Base-by-base conservation (phyloP, 768 basidiomycete species). In the Boletus sp. region DNA sequence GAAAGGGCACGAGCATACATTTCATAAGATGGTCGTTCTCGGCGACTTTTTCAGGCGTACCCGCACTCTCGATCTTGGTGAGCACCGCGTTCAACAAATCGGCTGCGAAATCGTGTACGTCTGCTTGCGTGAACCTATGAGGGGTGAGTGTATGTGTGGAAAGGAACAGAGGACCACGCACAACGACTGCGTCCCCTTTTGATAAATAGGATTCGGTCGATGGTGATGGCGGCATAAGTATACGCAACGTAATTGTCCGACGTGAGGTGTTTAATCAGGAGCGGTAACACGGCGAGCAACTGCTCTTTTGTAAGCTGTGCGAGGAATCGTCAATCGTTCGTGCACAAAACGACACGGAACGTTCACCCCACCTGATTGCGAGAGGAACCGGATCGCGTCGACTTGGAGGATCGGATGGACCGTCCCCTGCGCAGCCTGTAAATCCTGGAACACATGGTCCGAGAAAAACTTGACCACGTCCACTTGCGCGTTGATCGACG, bases 1-100 rank as follows among this genome's bases (percentile, higher is more conserved):
- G 3, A 15, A 6, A 6, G 0, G 14, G 3, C 1, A 11, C 14
- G 7, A 29, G 73, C 86, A 47, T 61, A 95, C 96, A 95, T 78
- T 92, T 94, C 94, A 98, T 99, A 47, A 98, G 76, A 71, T 97
- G 90, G 71, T 98, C 96, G 64, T 99, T 99, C 70, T 98, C 95
- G 0, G 96, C 93, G 33, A 96, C 84, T 75, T 96, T 95, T 70
- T 97, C 91, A 0, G 97, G 86, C 4, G 89, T 89, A 3, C 79
- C 81, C 7, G 85, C 89, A 41, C 76, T 74, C 70, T 94, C 92
- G 44, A 97, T 90, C 71, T 89, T 93, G 40, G 74, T 72, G 60
- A 99, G 78, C 5, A 98, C 77, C 4, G 86, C 86, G 56, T 82
- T 75, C 28, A 93, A 73, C 57, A 97, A 79, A 45, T 82, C 79